phyloP scores from a whole-genome alignment of 1,284 basidiomycete genomes.

The Ustilago shanxiensis region DNA sequence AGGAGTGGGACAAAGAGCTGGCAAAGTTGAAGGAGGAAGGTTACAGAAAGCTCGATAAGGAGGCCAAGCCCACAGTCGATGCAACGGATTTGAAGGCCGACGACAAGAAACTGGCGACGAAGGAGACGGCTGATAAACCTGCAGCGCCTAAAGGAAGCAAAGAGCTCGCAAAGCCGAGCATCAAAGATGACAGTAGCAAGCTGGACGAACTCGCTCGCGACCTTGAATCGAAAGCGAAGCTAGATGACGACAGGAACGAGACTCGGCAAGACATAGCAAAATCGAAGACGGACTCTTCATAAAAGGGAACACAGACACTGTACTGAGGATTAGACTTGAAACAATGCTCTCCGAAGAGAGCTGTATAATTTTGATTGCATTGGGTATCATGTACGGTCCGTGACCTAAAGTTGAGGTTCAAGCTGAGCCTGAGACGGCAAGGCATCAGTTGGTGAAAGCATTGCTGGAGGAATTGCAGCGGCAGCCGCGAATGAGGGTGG shows the following conservation, averaged over 20 bases:
- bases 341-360: background rate
- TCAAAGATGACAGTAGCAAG: conserved; percentile 27
- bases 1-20: conserved; percentile 54
- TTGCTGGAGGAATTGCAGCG: conserved; percentile 22
- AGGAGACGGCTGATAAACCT: background rate
- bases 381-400: conserved; percentile 12
- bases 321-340: background rate
- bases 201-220: conserved; percentile 29
- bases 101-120: background rate
- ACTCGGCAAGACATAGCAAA: background rate
- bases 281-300: background rate
- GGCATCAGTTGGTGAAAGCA: conserved; percentile 9
- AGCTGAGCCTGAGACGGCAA: background rate
- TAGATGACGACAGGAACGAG: conserved; percentile 9
- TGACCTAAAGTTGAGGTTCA: conserved; percentile 2
- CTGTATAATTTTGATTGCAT: background rate
- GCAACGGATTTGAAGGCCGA: background rate
- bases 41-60: conserved; percentile 18
- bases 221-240: conserved; percentile 27
- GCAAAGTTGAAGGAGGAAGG: conserved; percentile 25
- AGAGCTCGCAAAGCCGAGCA: conserved; percentile 17
- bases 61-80: conserved; percentile 10
- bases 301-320: background rate
- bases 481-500: conserved; percentile 32
- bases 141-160: background rate